Percentiles rank a stretch among this genome's conserved stretches.
Evolutionary conservation across 257 asterid genomes (phyloP).

Genomic region (Scutellaria barbata): DNA sequence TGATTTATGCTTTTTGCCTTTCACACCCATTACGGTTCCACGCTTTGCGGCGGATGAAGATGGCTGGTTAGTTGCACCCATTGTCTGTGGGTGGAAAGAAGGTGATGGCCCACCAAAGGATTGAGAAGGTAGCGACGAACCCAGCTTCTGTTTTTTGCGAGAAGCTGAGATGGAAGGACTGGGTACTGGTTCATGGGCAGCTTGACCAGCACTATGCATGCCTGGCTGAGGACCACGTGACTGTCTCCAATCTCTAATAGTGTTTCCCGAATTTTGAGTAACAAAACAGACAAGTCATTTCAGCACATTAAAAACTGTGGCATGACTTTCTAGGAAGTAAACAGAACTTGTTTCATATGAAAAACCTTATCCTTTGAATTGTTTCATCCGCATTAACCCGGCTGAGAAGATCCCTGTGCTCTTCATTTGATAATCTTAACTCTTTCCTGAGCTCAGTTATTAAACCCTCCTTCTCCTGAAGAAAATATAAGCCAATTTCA

Average conservation of each 20-base stretch:
- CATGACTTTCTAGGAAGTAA: conserved; percentile 29
- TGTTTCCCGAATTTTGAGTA: conserved; percentile 27
- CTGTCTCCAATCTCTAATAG: conserved; percentile 75
- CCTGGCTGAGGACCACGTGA: conserved; percentile 59
- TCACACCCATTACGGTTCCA: conserved; percentile 59
- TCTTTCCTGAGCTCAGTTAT: conserved; percentile 81
- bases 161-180: conserved; percentile 76
- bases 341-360: neutral
- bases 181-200: conserved; percentile 60
- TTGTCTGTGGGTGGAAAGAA: conserved; percentile 56
- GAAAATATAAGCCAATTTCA: conserved; percentile 43
- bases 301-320: conserved; percentile 20
- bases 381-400: conserved; percentile 78
- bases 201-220: conserved; percentile 55
- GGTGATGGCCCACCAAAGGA: conserved; percentile 74
- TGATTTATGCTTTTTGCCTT: conserved; percentile 68
- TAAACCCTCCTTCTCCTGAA: conserved; percentile 79
- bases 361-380: conserved; percentile 73
- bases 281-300: conserved; percentile 24
- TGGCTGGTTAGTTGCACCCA: conserved; percentile 62
- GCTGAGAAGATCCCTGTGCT: conserved; percentile 76
- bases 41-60: conserved; percentile 69
- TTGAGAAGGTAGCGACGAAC: conserved; percentile 61
- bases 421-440: conserved; percentile 80
- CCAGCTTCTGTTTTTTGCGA: conserved; percentile 64